Evolutionary conservation across 345 rosid species (phyloP).

Genomic region (Eucalyptus leucophloia): DNA sequence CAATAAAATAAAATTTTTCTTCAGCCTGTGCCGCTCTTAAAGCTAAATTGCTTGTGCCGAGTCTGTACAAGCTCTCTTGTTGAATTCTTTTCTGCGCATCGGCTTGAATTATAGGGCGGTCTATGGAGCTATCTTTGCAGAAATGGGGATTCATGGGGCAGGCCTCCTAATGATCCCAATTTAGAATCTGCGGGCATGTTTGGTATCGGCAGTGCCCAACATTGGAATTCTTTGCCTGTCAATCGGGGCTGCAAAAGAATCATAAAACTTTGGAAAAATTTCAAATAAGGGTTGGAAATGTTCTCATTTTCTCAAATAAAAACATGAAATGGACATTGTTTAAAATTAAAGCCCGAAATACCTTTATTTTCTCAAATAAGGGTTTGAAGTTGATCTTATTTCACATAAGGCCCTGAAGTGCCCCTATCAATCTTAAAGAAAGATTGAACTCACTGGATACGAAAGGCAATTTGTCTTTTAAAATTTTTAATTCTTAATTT

Average conservation of each 20-base stretch:
- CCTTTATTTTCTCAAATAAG: too few relatives aligned
- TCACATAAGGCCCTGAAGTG: too few relatives aligned
- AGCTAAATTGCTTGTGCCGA: not conserved
- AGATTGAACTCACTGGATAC: too few relatives aligned
- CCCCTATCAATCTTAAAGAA: too few relatives aligned
- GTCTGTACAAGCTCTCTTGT: not conserved
- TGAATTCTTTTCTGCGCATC: not conserved
- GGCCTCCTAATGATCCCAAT: not conserved
- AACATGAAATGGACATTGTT: rapidly evolving
- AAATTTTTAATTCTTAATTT: too few relatives aligned
- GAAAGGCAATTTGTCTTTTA: too few relatives aligned
- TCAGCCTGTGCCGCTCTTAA: not conserved
- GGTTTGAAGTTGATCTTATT: too few relatives aligned
- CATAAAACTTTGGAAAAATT: not conserved
- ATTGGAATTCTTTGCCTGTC: not conserved
- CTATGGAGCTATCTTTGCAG: not conserved
- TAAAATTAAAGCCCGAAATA: too few relatives aligned
- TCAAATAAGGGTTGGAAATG: rapidly evolving
- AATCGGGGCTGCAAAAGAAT: not conserved
- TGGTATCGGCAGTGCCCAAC: not conserved
- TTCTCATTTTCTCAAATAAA: too few relatives aligned
- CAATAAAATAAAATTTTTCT: not conserved
- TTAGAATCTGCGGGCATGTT: not conserved
- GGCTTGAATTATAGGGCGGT: not conserved
- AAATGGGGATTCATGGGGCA: not conserved